Percentiles rank a stretch among this genome's conserved stretches.
These are phyloP conservation scores for Colletotrichum sp. DNA, from an alignment of 2,329 filamentous ascomycete genomes.

Conservation along the genomic window DNA sequence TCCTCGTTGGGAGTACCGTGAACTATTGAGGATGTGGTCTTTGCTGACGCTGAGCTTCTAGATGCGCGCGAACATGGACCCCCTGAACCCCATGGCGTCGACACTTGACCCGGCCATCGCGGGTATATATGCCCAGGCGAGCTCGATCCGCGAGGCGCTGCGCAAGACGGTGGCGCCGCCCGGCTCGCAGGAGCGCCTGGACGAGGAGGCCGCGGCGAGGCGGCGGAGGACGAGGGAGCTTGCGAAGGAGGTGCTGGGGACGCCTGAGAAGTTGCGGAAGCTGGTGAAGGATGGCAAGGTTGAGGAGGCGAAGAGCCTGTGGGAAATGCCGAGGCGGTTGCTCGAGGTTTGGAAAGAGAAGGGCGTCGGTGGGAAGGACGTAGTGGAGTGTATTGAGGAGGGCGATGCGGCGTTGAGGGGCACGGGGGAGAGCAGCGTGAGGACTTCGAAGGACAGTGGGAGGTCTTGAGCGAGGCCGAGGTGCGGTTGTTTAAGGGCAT, in stretches of 20 bases:
- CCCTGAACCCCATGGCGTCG: conserved; percentile 74
- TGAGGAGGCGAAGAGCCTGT: conserved; percentile 64
- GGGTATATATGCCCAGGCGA: conserved; percentile 72
- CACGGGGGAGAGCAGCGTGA: conserved; percentile 13
- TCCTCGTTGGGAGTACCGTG: not conserved
- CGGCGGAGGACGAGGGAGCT: conserved; percentile 55
- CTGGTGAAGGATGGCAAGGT: conserved; percentile 64
- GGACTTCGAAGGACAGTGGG: conserved; percentile 22
- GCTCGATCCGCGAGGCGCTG: conserved; percentile 57
- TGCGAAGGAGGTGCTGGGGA: conserved; percentile 66
- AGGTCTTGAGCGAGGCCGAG: not conserved
- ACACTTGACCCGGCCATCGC: conserved; percentile 76
- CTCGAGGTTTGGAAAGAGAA: conserved; percentile 59
- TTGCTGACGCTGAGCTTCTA: conserved; percentile 28
- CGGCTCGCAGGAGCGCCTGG: conserved; percentile 41
- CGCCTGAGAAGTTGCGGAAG: conserved; percentile 62
- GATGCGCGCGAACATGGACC: conserved; percentile 85
- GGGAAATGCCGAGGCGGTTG: conserved; percentile 58
- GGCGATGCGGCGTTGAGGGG: conserved; percentile 55
- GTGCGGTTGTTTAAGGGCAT: not conserved
- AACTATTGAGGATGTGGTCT: not conserved
- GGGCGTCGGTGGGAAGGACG: conserved; percentile 60
- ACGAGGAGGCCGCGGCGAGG: conserved; percentile 36
- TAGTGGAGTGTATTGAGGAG: conserved; percentile 57
- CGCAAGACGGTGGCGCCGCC: conserved; percentile 53